Evolutionary conservation across 148 eudicot species (phyloP), one percentile per base, ranked within the genome.

Genomic region (Rhododendron mucronatum): DNA sequence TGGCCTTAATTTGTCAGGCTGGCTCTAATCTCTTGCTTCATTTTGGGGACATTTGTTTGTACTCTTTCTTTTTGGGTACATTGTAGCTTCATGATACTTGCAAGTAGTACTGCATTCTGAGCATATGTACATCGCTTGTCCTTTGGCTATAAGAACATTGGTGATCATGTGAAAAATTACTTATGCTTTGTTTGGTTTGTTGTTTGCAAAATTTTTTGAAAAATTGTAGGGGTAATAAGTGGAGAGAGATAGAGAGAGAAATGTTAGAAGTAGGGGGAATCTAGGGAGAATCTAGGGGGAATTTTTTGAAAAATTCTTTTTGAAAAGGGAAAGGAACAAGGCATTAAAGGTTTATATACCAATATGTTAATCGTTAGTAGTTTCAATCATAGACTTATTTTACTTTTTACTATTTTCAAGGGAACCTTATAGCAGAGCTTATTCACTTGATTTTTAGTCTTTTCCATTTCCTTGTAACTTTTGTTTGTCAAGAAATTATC

Each of bases 11-110:
- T 91, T 97, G 92, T 95, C 99, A 48, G 99, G 95, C 84, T 97
- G 99, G 99, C 98, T 97, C 86, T 98, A 94, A 87, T 97, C 95
- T 20, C 86, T 97, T 91, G 98, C 99, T 74, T 95, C 97, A 65
- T 97, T 97, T 91, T 97, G 99, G 99, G 98, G 99, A 85, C 99
- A 95, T 91, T 88, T 97, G 99, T 97, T 94, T 84, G 99, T 91
- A 79, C 61, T 86, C 20, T 83, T 86, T 83, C 59, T 51, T 45
- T 83, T 50, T 48, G 7, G 45, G 35, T 35, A 82, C 20, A 33
- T 21, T 84, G n/a, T 37, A 28, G 30, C 35, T 59, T 28, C 33
- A 80, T 51, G 20, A 11, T 79, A 37, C 5, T 18, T 75, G 26
- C 45, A 51, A 51, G 44, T 80, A 28, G 21, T 51, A 28, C 44